Base-by-base conservation (phyloP, 345 rosid genomes). In the Boechera divaricarpa region DNA sequence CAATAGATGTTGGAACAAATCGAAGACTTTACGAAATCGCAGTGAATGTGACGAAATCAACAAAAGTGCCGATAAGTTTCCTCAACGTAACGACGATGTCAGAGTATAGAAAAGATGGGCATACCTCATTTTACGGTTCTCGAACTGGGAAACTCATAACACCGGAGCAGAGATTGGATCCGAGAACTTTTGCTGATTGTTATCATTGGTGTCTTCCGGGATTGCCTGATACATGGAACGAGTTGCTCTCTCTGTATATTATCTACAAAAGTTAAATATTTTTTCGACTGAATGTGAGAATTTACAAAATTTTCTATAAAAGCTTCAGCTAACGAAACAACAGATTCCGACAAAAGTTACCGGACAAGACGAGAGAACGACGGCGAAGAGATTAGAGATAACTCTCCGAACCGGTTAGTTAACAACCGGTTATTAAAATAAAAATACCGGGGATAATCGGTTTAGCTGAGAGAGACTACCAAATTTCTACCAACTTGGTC, bases 201-300 rank as follows among this genome's bases (percentile, higher is more conserved):
- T 78, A 83, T 55, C 99, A 95, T 29, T 94, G 99, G 99, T 94
- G 98, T 67, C 92, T 95, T 48, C 99, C 97, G 0, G 98, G 99
- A 15, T 75, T 95, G 64, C 99, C 98, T 7, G 99, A 95, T 62
- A 86, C 88, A 2, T 94, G 98, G 99, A 90, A 92, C 11, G 97
- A 94, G 79, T 87, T 94, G 53, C 67, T 94, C 10, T 94, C 86
- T 69, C 31, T 94, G 5, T 85, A 80, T 58, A 87, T 94, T 11
- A 68, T 88, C 47, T 76, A 83, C 29, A 56, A 41, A 32, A 48
- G 76, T 33, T 87, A 80, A 86, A 2, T 6, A 0, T 15, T 5
- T 35, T 4, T 2, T 21, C 26, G 58, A 45, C 70, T 36, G 55
- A 62, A 56, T 56, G 18, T 56, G 12, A 41, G 0, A 67, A 32